These are phyloP conservation scores for Erythrophleum fordii DNA, from an alignment of 306 rosid species.

Conservation along the genomic window DNA sequence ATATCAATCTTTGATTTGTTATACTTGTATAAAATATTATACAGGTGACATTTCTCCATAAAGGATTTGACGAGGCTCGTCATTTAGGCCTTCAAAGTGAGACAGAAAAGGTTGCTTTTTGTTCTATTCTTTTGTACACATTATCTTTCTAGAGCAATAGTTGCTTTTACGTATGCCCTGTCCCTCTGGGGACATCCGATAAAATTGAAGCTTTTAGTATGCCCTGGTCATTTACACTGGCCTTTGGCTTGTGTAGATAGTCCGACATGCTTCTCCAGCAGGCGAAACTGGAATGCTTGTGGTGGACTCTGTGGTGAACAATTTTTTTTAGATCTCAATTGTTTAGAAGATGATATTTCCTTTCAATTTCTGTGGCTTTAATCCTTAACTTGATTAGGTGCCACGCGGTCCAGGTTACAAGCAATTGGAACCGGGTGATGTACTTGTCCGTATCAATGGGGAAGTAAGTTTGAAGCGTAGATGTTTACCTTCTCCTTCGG, in stretches of 20 bases:
- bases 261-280: constrained; percentile 71
- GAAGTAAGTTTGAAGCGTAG: constrained; percentile 63
- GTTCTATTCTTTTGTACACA: constrained; percentile 47
- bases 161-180: constrained; percentile 30
- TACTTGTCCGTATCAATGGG: constrained; percentile 86
- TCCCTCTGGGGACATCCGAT: no score
- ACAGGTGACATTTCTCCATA: constrained; percentile 84
- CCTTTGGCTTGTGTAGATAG: constrained; percentile 63
- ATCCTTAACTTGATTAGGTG: constrained; percentile 62
- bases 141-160: constrained; percentile 32
- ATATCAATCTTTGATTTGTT: constrained; percentile 27
- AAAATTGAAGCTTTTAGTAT: no score
- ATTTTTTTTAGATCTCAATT: constrained; percentile 8
- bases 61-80: constrained; percentile 95
- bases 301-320: constrained; percentile 85
- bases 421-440: constrained; percentile 88
- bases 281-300: constrained; percentile 96
- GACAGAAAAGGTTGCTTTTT: constrained; percentile 82
- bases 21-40: constrained; percentile 29
- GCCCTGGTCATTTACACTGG: constrained; percentile 32
- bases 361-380: constrained; percentile 37
- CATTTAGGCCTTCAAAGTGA: constrained; percentile 85
- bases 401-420: constrained; percentile 95
- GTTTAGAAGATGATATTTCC: constrained; percentile 21
- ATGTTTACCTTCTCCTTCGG: background rate